phyloP scores from a whole-genome alignment of 352 stramenopile genomes.

The Detonula confervacea region DNA sequence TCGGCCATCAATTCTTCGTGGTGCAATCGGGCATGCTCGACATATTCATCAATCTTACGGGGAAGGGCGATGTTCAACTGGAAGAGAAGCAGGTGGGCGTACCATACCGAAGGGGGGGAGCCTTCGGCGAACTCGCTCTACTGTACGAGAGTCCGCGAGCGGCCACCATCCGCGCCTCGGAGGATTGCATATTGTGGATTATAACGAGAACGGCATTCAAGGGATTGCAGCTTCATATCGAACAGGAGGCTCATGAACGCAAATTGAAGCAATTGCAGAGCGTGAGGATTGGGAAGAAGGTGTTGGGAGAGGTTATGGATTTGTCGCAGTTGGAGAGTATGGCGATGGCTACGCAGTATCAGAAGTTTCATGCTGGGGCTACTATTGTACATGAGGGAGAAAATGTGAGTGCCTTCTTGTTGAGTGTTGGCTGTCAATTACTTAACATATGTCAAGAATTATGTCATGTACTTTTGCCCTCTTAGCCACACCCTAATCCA shows the following conservation, averaged over 20 bases:
- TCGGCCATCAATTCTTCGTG: slow-evolving; percentile 68
- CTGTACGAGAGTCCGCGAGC: slow-evolving; percentile 93
- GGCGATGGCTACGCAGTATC: slow-evolving; percentile 45
- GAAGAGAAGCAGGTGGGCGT: neutral
- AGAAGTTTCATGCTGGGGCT: slow-evolving; percentile 40
- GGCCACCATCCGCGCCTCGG: slow-evolving; percentile 88
- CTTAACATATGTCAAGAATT: too few relatives aligned
- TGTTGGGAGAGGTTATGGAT: slow-evolving; percentile 46
- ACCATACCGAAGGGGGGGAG: slow-evolving; percentile 29
- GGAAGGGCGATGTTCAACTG: neutral
- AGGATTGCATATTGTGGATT: slow-evolving; percentile 89
- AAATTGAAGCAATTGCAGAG: slow-evolving; percentile 50
- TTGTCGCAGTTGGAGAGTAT: slow-evolving; percentile 46
- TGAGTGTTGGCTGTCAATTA: too few relatives aligned
- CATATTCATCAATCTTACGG: slow-evolving; percentile 24
- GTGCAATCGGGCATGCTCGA: slow-evolving; percentile 64
- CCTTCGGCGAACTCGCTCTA: slow-evolving; percentile 93
- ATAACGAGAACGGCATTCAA: slow-evolving; percentile 85
- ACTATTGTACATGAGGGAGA: slow-evolving; percentile 63
- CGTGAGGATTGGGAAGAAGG: slow-evolving; percentile 35
- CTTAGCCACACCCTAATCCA: too few relatives aligned
- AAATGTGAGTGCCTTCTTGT: too few relatives aligned
- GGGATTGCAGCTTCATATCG: slow-evolving; percentile 55
- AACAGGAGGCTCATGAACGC: slow-evolving; percentile 41
- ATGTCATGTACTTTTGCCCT: too few relatives aligned